A percentile compares a stretch with the other conserved stretches of the same genome.
These are phyloP conservation scores for Byssochlamys sp. DNA, from an alignment of 2,329 filamentous ascomycete genomes.

Conservation along the genomic window DNA sequence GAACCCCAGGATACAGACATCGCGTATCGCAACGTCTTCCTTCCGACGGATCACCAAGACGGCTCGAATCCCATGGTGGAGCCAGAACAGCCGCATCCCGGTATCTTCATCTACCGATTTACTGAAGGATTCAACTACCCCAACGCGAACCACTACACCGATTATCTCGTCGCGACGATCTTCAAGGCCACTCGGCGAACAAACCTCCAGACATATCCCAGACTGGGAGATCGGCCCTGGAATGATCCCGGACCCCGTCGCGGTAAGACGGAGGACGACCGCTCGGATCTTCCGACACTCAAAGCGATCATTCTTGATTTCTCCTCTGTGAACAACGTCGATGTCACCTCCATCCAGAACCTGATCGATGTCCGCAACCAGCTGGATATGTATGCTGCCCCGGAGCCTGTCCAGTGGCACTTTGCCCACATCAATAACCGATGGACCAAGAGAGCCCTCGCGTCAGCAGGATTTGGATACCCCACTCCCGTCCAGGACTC, in stretches of 20 bases:
- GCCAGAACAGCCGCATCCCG: conserved; percentile 74
- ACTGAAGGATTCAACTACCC: conserved; percentile 93
- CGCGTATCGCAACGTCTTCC: conserved; percentile 65
- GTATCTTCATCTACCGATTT: conserved; percentile 92
- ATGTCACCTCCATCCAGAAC: conserved; percentile 83
- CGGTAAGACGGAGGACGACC: conserved; percentile 41
- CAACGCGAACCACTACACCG: conserved; percentile 80
- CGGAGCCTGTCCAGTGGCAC: conserved; percentile 85
- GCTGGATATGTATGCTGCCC: conserved; percentile 72
- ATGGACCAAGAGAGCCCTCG: conserved; percentile 87
- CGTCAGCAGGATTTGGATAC: conserved; percentile 78
- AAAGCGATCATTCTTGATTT: conserved; percentile 92
- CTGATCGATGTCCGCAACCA: conserved; percentile 92
- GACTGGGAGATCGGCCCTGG: conserved; percentile 76
- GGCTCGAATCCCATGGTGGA: conserved; percentile 78
- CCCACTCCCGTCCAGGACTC: conserved; percentile 50
- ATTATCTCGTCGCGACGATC: conserved; percentile 62
- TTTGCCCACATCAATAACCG: conserved; percentile 87
- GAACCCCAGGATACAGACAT: conserved; percentile 34
- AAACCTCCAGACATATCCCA: conserved; percentile 55
- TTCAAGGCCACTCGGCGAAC: conserved; percentile 66
- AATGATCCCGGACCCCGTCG: conserved; percentile 75
- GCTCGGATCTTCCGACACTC: conserved; percentile 54
- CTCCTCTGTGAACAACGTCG: conserved; percentile 84
- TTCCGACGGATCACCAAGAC: conserved; percentile 78